Evolutionary conservation across 2,329 filamentous ascomycete genomes (phyloP), one percentile per base, ranked within the genome.

Genomic region (Podosphaera aphanis): DNA sequence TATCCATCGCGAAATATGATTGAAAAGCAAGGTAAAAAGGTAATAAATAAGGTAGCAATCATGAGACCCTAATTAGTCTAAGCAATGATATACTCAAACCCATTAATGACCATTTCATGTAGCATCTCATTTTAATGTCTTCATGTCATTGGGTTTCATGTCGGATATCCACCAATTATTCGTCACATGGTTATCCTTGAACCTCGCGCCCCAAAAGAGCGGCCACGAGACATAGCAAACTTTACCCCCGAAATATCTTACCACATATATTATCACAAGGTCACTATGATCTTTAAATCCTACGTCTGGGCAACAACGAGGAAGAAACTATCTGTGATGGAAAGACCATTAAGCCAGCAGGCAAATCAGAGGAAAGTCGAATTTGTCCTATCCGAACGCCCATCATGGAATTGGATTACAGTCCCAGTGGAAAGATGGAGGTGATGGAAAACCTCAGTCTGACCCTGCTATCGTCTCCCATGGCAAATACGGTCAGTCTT

Each of bases 401-500:
- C 29, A n/a, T 33, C 29, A 33, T 33, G 29, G 29, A 33, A 3
- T n/a, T 33, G 29, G 29, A 33, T n/a, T 11, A 33, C 10, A 33
- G 29, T 13, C 10, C 11, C 29, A 11, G 29, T 33, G 15, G 29
- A 20, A 20, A 39, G 18, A 39, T 39, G 37, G 45, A 46, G 27
- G 13, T 19, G 5, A 35, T 38, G 23, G 43, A 45, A 38, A 27
- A 37, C 23, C 15, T 13, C 29, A 41, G 61, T 21, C 56, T 61
- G 43, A 76, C 72, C 10, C 64, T 79, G 16, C 65, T 79, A 0
- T 75, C 75, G 0, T 53, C 60, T 1, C 64, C 72, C 0, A 58
- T 79, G 41, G 75, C 75, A 29, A 70, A 67, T 44, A 67, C 67
- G 23, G 66, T 79, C 46, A 77, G 73, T 51, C 61, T 78, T 39